Percentiles rank a stretch among this genome's conserved stretches.
phyloP scores from a whole-genome alignment of 179 eudicot genomes.

The Corrigiola litoralis region DNA sequence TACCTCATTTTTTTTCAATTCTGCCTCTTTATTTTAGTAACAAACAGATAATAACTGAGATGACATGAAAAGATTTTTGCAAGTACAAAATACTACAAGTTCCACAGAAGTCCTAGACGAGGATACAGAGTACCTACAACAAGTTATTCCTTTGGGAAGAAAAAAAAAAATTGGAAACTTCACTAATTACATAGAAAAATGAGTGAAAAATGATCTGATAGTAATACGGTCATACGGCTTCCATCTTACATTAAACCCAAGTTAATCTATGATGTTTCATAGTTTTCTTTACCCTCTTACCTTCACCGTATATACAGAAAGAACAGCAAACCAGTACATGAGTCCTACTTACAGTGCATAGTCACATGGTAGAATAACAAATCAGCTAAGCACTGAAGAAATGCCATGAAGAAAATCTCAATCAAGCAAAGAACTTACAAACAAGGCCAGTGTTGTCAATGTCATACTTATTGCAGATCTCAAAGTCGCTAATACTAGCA shows the following conservation, averaged over 20 bases:
- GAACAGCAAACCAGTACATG: neutral
- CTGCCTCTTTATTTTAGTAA: neutral
- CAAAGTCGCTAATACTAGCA: slow-evolving; percentile 58
- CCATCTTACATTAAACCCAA: neutral
- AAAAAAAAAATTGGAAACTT: too few relatives aligned
- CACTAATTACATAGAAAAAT: too few relatives aligned
- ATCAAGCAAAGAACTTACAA: slow-evolving; percentile 48
- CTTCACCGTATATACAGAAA: neutral
- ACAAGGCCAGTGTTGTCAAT: slow-evolving; percentile 96
- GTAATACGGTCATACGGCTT: too few relatives aligned
- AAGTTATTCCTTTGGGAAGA: neutral
- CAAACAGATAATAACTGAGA: neutral
- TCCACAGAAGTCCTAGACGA: neutral
- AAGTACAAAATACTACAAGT: neutral
- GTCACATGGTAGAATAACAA: neutral
- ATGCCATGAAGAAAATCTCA: neutral
- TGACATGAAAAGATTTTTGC: neutral
- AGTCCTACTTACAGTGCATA: neutral
- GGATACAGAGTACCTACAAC: neutral
- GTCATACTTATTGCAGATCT: slow-evolving; percentile 66
- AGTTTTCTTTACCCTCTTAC: neutral
- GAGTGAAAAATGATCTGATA: too few relatives aligned
- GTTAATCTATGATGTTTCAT: neutral
- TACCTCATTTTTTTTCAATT: neutral
- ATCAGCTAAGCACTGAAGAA: neutral